Percentiles rank a stretch among this genome's conserved stretches.
Conservation (phyloP, 1,139 yeast genomes). For the Protomyces inundatus region DNA sequence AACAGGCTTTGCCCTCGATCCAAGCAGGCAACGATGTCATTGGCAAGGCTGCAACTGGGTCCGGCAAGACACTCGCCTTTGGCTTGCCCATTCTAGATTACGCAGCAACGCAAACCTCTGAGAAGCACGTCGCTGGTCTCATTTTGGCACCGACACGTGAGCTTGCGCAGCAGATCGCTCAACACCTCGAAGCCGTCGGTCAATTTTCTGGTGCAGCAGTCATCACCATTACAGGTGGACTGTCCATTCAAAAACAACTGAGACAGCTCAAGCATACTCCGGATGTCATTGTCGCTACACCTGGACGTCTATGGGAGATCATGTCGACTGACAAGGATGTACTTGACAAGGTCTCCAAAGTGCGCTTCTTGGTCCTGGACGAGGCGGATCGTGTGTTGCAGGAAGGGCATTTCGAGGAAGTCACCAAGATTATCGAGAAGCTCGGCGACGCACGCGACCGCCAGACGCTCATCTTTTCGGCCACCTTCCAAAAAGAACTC, state of each 20-base stretch:
- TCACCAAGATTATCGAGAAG: conserved; percentile 67
- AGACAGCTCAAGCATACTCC: conserved; percentile 70
- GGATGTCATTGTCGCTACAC: conserved; percentile 86
- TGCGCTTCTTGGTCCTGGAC: conserved; percentile 75
- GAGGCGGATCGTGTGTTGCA: conserved; percentile 97
- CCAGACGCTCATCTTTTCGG: conserved; percentile 91
- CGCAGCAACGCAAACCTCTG: conserved; percentile 32
- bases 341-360: conserved; percentile 53
- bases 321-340: conserved; percentile 47
- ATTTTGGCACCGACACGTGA: conserved; percentile 95
- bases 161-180: conserved; percentile 86
- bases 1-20: conserved; percentile 68
- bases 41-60: conserved; percentile 97
- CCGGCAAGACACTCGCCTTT: conserved; percentile 94
- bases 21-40: conserved; percentile 70
- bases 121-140: conserved; percentile 49
- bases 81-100: conserved; percentile 86
- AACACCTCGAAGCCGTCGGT: conserved; percentile 63
- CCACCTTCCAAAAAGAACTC: conserved; percentile 81
- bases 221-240: conserved; percentile 87
- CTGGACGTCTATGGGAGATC: conserved; percentile 86
- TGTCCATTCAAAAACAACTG: conserved; percentile 88
- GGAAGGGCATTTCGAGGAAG: conserved; percentile 93
- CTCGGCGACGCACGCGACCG: conserved; percentile 50
- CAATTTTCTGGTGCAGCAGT: conserved; percentile 60